Percentiles rank a stretch among this genome's conserved stretches.
These are phyloP conservation scores for Melampsora larici-populina DNA, from an alignment of 1,284 basidiomycete genomes.

Conservation along the genomic window DNA sequence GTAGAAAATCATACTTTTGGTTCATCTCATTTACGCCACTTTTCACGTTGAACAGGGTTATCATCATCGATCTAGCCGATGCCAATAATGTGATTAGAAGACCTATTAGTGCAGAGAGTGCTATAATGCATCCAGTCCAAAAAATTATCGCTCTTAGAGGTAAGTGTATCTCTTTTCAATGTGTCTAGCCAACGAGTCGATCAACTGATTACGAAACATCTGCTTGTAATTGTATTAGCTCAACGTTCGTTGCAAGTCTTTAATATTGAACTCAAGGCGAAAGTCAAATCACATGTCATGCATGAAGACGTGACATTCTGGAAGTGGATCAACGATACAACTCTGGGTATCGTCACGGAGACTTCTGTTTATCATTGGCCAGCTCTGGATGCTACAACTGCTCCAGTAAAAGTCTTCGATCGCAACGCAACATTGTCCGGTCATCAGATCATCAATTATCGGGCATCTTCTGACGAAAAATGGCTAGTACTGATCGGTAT, in stretches of 20 bases:
- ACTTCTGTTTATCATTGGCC: constrained; percentile 90
- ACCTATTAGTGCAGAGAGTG: constrained; percentile 95
- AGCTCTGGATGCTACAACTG: constrained; percentile 60
- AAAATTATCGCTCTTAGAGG: constrained; percentile 82
- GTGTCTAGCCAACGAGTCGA: background rate
- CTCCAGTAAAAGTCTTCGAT: constrained; percentile 87
- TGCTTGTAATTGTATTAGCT: constrained; percentile 61
- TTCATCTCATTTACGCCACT: background rate
- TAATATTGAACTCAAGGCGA: constrained; percentile 94
- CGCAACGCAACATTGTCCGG: constrained; percentile 90
- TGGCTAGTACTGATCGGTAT: constrained; percentile 98
- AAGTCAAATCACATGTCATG: constrained; percentile 93
- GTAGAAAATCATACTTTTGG: background rate
- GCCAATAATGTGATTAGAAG: constrained; percentile 93
- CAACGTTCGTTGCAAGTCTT: constrained; percentile 94
- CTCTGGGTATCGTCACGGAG: constrained; percentile 93
- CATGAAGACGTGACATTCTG: constrained; percentile 96
- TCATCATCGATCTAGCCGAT: constrained; percentile 92
- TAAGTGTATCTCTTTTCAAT: background rate
- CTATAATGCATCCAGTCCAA: constrained; percentile 96
- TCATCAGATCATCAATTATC: constrained; percentile 98
- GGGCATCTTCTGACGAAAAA: constrained; percentile 84
- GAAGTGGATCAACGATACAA: constrained; percentile 93
- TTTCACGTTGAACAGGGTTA: constrained; percentile 59
- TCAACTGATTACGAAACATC: constrained; percentile 48